phyloP scores from a whole-genome alignment of 495 filamentous ascomycete genomes.

The Cercophora newfieldiana region DNA sequence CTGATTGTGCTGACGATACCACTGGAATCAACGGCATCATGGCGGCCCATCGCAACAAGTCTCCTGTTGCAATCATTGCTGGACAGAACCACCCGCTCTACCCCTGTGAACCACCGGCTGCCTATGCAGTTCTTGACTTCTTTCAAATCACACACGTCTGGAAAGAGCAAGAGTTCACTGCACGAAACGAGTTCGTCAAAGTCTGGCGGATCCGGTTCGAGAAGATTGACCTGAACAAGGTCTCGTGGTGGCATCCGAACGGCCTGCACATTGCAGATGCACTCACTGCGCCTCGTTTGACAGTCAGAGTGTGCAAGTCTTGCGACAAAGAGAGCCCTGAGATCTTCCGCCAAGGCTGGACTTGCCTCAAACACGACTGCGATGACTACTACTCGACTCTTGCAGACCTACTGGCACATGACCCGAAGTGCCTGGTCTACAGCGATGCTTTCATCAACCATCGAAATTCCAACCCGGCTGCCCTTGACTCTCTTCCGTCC shows the following conservation, averaged over 20 bases:
- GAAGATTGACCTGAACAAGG: conserved; percentile 58
- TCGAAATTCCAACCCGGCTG: conserved; percentile 37
- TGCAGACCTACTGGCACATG: background rate
- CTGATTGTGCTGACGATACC: background rate
- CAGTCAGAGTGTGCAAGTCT: conserved; percentile 22
- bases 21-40: conserved; percentile 38
- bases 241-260: conserved; percentile 66
- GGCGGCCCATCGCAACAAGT: conserved; percentile 34
- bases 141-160: conserved; percentile 75
- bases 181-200: conserved; percentile 34
- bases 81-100: conserved; percentile 51
- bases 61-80: conserved; percentile 59
- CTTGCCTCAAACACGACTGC: conserved; percentile 65
- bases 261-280: background rate
- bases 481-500: conserved; percentile 4
- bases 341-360: conserved; percentile 60
- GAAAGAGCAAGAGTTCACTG: conserved; percentile 53
- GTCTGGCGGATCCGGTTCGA: conserved; percentile 66
- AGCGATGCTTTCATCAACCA: conserved; percentile 58
- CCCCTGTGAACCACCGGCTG: conserved; percentile 57
- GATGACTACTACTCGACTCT: conserved; percentile 54
- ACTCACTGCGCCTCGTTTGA: background rate
- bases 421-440: conserved; percentile 50
- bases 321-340: conserved; percentile 35
- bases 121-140: conserved; percentile 70